Evolutionary conservation across 2,329 filamentous ascomycete species (phyloP), one percentile per base, ranked within the genome.

Genomic region (Thermoascus crustaceus): DNA sequence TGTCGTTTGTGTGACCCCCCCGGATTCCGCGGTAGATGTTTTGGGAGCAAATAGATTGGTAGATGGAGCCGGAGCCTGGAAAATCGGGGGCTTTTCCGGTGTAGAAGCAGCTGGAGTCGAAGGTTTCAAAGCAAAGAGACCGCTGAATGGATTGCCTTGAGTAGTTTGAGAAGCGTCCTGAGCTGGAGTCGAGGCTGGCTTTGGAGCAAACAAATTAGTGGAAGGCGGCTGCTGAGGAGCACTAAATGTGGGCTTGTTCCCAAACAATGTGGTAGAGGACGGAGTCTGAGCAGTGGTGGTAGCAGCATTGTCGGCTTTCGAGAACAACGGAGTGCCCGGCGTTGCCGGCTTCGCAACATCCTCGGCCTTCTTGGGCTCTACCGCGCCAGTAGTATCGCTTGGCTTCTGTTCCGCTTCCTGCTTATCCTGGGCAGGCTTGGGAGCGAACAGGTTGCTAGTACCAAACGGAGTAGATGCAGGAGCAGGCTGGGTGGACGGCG

Each of bases 131-230:
- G 35, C 30, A 31, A 53, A 48, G 30, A 46, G 11, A 21, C 33
- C 44, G 21, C 38, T 30, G 25, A 53, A 53, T 17, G 47, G 50
- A 18, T 45, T 52, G n/a, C n/a, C 27, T 23, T 17, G 33, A 21
- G 23, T 4, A 18, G 33, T 16, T 11, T 21, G 35, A 7, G 42
- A 21, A 7, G 44, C 22, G 22, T 47, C 37, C 26, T 45, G 33
- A 17, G 42, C 41, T 7, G 35, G 26, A 20, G 45, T 26, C 6
- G 40, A 30, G 3, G 43, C 27, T 26, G 43, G 38, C 21, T 54
- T 48, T 1, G 45, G 45, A 17, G 42, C 43, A 37, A 55, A 50
- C 7, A 52, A 27, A 25, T 43, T 55, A 35, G 40, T 44, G 4
- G 47, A 35, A 10, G 45, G 38, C 5, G 45, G 34, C n/a, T 47